A percentile compares a stretch with the other conserved stretches of the same genome.
Conservation (phyloP, 23 red algal species). For the Pyropia yezoensis region DNA sequence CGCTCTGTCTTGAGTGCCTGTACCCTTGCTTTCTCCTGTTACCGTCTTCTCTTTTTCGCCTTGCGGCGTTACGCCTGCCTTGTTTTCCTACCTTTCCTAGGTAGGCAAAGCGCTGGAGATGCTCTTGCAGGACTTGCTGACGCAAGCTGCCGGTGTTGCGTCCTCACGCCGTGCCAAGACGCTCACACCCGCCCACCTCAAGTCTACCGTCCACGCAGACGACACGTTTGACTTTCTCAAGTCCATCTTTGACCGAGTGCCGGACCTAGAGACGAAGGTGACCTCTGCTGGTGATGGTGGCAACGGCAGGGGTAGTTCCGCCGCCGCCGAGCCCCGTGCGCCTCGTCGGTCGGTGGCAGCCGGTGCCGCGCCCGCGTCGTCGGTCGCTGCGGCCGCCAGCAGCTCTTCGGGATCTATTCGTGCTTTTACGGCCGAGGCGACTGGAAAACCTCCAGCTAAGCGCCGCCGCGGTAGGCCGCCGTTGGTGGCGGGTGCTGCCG, state of each 20-base stretch:
- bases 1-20: no score
- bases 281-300: no score
- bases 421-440: no score
- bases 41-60: neutral
- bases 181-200: conserved; percentile 54
- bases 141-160: conserved; percentile 45
- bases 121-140: conserved; percentile 53
- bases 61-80: neutral
- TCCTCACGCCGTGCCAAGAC: conserved; percentile 10
- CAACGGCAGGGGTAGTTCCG: neutral
- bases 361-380: neutral
- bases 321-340: no score
- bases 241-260: conserved; percentile 33
- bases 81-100: neutral
- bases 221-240: conserved; percentile 50
- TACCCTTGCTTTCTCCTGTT: neutral
- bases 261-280: neutral
- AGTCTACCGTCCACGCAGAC: conserved; percentile 30
- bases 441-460: no score
- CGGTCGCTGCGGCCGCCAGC: neutral
- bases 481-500: no score
- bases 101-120: conserved; percentile 8
- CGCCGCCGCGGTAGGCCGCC: no score
- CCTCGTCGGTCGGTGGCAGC: neutral
- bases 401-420: neutral